phyloP scores from a whole-genome alignment of 345 rosid species.

The Euphorbia peplus region DNA sequence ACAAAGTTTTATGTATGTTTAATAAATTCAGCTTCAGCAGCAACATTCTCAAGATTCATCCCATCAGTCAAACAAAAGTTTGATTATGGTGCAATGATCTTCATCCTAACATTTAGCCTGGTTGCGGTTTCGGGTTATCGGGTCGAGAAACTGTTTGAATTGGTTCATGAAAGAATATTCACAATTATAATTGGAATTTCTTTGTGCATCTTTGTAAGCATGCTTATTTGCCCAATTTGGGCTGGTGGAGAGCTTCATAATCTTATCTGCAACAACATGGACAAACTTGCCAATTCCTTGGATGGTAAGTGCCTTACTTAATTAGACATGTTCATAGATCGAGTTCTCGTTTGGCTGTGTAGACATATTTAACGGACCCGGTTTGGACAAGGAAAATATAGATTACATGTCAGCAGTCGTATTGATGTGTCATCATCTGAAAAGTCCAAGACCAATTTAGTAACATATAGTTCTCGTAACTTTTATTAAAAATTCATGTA shows the following conservation, averaged over 20 bases:
- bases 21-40: conserved; percentile 41
- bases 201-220: conserved; percentile 33
- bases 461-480: too few species aligned
- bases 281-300: conserved; percentile 38
- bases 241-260: conserved; percentile 36
- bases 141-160: conserved; percentile 27
- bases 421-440: too few species aligned
- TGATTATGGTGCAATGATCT: conserved; percentile 46
- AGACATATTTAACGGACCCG: too few species aligned
- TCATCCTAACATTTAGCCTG: conserved; percentile 45
- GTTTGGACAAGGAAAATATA: too few species aligned
- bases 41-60: conserved; percentile 41
- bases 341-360: too few species aligned
- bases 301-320: conserved; percentile 28
- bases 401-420: too few species aligned
- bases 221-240: conserved; percentile 43
- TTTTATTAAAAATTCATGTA: too few species aligned
- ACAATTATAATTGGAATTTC: conserved; percentile 39
- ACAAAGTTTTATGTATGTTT: not conserved
- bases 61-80: conserved; percentile 34
- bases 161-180: conserved; percentile 38
- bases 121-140: conserved; percentile 40
- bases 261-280: conserved; percentile 32
- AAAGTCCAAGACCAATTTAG: too few species aligned
- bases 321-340: too few species aligned